A percentile compares a stretch with the other conserved stretches of the same genome.
These are phyloP conservation scores for Boletales sp. DNA, from an alignment of 768 basidiomycete genomes.

Conservation along the genomic window DNA sequence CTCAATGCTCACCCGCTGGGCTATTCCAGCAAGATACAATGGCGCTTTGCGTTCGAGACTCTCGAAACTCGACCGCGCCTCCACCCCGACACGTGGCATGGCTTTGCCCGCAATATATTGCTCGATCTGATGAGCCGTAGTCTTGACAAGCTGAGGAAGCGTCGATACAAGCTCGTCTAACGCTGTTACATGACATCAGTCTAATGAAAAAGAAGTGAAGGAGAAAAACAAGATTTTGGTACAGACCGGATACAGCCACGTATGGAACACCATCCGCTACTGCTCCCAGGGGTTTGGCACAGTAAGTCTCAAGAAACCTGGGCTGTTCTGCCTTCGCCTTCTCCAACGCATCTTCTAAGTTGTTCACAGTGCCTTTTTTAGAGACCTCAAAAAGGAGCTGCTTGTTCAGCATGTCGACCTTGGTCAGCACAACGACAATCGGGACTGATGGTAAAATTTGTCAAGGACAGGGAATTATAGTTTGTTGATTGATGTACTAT, in stretches of 20 bases:
- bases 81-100: too few relatives aligned
- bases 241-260: background rate
- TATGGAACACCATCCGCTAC: background rate
- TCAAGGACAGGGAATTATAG: background rate
- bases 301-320: background rate
- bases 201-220: background rate
- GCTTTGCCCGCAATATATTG: background rate
- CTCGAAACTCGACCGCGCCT: too few relatives aligned
- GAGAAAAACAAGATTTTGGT: background rate
- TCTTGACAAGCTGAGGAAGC: background rate
- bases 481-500: background rate
- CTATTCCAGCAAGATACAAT: background rate
- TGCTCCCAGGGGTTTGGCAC: background rate
- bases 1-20: background rate
- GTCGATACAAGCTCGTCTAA: too few relatives aligned
- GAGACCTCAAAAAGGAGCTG: background rate
- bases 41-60: background rate
- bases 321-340: background rate
- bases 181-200: too few relatives aligned
- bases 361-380: background rate
- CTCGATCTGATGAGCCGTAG: background rate
- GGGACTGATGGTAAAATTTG: background rate
- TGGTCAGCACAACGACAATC: constrained; percentile 1
- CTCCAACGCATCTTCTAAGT: background rate
- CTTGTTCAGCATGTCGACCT: background rate